Base-by-base conservation (phyloP, 2,329 filamentous ascomycete species). In the Fusarium chlamydosporum region DNA sequence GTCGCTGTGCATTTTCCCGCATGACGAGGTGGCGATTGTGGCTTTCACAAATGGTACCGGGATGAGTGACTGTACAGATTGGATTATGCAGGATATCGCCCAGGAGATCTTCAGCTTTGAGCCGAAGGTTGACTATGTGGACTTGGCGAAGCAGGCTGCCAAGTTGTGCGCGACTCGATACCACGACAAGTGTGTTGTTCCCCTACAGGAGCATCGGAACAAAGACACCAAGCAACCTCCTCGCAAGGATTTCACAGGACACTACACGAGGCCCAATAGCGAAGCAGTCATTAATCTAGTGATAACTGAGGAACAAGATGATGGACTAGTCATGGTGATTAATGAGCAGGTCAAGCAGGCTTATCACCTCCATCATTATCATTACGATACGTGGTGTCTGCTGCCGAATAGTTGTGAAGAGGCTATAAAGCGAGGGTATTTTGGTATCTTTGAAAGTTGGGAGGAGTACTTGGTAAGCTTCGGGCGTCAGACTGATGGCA, bases 71-170 rank as follows among this genome's bases (percentile, higher is more conserved):
- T 47, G 43, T 11, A 47, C 43, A 9, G 43, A 47, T n/a, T 47
- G 43, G 43, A 47, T 47, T 11, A 34, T 47, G 9, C 43, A 47
- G 20, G 43, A 47, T n/a, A 15, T 47, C 16, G 43, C 27, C 27
- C 43, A 47, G 16, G 43, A 47, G 43, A 29, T 47, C 16, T 47
- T 47, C 43, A 47, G 43, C 43, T 47, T 47, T 33, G 13, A 47
- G 7, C 43, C 29, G 4, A 47, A 47, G 31, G 23, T 18, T 34
- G 43, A 47, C 9, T 47, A 47, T 29, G 43, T 47, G 43, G 27
- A 15, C 7, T n/a, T 47, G n/a, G 43, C 43, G 20, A 47, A 31
- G 12, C 43, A 47, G 43, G n/a, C 43, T 47, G 43, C 43, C 7
- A 5, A 4, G 18, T 7, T 43, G 13, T 43, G 40, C 6, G 23